Conservation (phyloP, 176 grass and related monocot species). For the Rhynchospora breviuscula region DNA sequence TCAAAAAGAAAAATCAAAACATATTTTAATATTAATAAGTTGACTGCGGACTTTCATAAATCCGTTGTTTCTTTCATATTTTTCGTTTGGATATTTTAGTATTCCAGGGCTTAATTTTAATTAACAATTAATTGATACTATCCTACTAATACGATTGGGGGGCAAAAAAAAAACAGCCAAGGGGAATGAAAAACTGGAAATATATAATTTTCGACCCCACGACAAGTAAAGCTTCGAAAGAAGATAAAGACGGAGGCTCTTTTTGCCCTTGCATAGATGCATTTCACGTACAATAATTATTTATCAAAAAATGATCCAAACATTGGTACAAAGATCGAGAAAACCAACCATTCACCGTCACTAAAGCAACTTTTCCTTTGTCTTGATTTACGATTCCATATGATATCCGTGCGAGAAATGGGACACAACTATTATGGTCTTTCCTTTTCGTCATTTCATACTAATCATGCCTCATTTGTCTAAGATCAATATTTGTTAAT, state of each 20-base stretch:
- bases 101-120: no score
- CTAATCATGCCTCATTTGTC: neutral
- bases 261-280: neutral
- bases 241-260: neutral
- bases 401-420: neutral
- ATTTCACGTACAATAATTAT: neutral
- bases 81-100: no score
- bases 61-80: no score
- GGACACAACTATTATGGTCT: neutral
- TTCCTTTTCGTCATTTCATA: neutral
- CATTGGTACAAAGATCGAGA: neutral
- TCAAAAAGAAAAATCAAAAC: no score
- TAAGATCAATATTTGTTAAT: neutral
- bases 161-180: no score
- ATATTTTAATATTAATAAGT: no score
- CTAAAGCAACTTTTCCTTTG: conserved; percentile 14
- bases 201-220: neutral
- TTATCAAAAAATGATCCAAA: neutral
- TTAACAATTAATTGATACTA: no score
- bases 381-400: neutral
- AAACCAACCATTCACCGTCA: neutral
- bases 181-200: neutral
- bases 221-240: neutral
- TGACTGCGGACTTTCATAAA: no score
- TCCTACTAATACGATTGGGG: no score